These are phyloP conservation scores for Populus hybrid DNA, from an alignment of 441 rosid genomes.

Conservation along the genomic window DNA sequence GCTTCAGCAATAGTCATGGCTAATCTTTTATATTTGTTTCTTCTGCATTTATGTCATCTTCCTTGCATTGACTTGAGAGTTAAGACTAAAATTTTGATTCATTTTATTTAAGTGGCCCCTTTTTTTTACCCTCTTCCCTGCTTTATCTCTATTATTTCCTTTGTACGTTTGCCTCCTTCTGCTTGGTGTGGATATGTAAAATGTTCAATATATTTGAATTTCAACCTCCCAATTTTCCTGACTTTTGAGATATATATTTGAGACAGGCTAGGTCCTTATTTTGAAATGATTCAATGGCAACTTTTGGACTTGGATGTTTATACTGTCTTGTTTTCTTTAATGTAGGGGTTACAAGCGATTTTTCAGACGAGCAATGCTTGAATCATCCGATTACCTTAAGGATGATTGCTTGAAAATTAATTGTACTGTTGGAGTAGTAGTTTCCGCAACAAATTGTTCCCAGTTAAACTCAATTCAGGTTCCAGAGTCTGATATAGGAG, in stretches of 20 bases:
- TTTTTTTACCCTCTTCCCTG: not conserved
- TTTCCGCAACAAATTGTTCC: slow-evolving; percentile 40
- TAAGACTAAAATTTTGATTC: not conserved
- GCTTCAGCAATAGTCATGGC: not conserved
- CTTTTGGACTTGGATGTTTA: not conserved
- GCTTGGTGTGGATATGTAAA: not conserved
- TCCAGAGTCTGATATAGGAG: slow-evolving; percentile 54
- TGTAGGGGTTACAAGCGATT: slow-evolving; percentile 60
- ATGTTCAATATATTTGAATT: not conserved
- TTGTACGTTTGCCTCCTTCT: not conserved
- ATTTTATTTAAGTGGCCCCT: not conserved
- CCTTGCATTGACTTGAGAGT: not conserved
- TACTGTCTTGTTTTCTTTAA: not conserved
- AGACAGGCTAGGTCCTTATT: not conserved
- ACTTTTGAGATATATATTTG: not conserved
- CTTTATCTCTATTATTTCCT: not conserved
- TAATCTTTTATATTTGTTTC: not conserved
- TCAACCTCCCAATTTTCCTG: not conserved
- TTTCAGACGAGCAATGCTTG: slow-evolving; percentile 46
- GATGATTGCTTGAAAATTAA: slow-evolving; percentile 55
- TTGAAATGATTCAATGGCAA: not conserved
- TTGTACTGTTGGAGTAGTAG: slow-evolving; percentile 59
- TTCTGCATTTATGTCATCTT: not conserved
- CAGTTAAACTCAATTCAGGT: slow-evolving; percentile 41
- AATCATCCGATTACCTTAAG: slow-evolving; percentile 49